A percentile compares a stretch with the other conserved stretches of the same genome.
Evolutionary conservation across 257 asterid species (phyloP).

Genomic region (Solanum chiquidenum): DNA sequence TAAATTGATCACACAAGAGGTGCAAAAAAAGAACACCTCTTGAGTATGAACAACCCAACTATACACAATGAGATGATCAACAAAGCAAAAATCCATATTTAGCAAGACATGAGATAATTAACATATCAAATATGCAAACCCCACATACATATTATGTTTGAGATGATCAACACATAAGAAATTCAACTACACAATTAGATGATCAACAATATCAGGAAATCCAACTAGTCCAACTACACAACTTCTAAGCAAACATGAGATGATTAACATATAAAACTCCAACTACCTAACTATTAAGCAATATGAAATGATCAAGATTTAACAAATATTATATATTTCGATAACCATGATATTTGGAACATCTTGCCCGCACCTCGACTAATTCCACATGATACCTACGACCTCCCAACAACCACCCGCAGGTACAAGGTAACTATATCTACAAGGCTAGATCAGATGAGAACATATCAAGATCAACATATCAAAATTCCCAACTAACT

Average conservation of each 20-base stretch:
- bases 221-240: neutral
- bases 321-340: neutral
- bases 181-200: neutral
- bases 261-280: neutral
- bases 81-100: neutral
- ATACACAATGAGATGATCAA: neutral
- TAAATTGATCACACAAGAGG: neutral
- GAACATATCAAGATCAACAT: neutral
- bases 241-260: neutral
- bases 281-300: neutral
- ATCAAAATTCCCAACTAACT: neutral
- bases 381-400: neutral
- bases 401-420: neutral
- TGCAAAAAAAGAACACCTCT: neutral
- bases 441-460: neutral
- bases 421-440: neutral
- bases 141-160: neutral
- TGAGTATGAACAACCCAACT: neutral
- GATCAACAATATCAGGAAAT: neutral
- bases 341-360: neutral
- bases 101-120: neutral
- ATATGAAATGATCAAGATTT: neutral
- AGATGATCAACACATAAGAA: neutral
- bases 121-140: neutral
- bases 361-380: neutral